A percentile compares a stretch with the other conserved stretches of the same genome.
Evolutionary conservation across 257 asterid species (phyloP).

Genomic region (Capsicum chinense): DNA sequence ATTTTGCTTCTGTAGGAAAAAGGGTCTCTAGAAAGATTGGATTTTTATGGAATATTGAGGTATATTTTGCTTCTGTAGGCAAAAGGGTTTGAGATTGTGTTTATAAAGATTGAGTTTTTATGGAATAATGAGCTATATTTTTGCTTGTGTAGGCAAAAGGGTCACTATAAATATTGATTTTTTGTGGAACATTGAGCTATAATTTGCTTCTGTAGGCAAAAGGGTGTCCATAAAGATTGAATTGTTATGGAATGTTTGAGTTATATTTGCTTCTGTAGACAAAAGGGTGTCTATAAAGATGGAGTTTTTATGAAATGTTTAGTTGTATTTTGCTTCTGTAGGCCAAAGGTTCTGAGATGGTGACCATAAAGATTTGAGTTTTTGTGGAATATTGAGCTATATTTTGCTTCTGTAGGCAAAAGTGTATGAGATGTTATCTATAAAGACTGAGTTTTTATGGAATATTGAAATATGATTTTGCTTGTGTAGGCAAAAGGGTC

Average conservation of each 20-base stretch:
- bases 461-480: conserved; percentile 23
- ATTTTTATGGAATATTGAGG: background rate
- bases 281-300: background rate
- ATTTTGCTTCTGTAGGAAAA: conserved; percentile 11
- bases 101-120: background rate
- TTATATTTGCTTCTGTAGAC: conserved; percentile 4
- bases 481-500: conserved; percentile 45
- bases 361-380: background rate
- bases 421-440: background rate
- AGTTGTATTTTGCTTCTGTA: too few relatives aligned
- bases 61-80: background rate
- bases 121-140: background rate
- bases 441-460: background rate
- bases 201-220: too few relatives aligned
- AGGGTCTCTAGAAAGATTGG: background rate
- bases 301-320: background rate
- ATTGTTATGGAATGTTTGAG: background rate
- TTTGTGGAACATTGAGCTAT: background rate
- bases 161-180: background rate
- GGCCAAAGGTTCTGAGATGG: too few relatives aligned
- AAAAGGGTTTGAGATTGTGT: background rate
- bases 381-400: background rate
- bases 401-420: conserved; percentile 11
- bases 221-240: background rate
- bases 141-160: background rate